Evolutionary conservation across 164 flowering plant genomes (phyloP).

Genomic region (Stephania yunnanensis): DNA sequence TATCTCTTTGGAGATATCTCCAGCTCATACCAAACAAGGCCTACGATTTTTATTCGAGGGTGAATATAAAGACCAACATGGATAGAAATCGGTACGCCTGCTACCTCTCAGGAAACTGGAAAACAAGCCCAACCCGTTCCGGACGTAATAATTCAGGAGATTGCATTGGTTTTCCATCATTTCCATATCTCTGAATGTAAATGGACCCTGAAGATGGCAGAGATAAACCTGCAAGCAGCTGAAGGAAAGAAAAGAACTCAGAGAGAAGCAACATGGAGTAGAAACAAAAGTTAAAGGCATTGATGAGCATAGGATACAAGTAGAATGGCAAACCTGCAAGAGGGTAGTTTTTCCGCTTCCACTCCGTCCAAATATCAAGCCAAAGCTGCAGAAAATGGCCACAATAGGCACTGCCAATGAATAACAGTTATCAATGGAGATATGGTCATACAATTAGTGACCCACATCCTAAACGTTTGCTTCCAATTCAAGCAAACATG

Average conservation of each 20-base stretch:
- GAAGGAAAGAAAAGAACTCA: constrained; percentile 5
- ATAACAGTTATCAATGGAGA: not conserved
- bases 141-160: constrained; percentile 53
- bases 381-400: constrained; percentile 56
- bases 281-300: not conserved
- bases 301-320: not conserved
- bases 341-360: constrained; percentile 99
- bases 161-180: constrained; percentile 50
- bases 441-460: not conserved
- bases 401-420: constrained; percentile 1
- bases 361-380: constrained; percentile 92
- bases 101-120: constrained; percentile 99
- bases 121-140: constrained; percentile 86
- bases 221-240: constrained; percentile 92
- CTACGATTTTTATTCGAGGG: no score
- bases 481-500: not conserved
- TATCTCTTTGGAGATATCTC: no score
- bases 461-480: not conserved
- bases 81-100: not conserved
- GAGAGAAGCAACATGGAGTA: not conserved
- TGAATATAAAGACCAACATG: not conserved
- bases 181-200: constrained; percentile 48
- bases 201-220: constrained; percentile 92
- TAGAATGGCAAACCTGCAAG: constrained; percentile 58
- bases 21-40: no score